Conservation (phyloP, 768 basidiomycete species). For the Gloeostereum incarnatum region DNA sequence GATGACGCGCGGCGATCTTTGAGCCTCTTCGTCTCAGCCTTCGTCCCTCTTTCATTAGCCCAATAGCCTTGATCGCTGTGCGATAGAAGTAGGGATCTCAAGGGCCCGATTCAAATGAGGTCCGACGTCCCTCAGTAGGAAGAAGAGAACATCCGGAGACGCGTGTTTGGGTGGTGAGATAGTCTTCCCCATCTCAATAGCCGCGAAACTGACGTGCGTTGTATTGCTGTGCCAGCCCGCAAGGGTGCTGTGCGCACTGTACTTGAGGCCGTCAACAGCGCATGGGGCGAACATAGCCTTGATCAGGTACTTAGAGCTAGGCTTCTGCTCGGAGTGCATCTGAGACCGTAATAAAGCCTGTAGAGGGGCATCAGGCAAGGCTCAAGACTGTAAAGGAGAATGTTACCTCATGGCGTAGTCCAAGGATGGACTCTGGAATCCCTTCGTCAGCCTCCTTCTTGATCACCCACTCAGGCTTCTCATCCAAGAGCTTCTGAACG, state of each 20-base stretch:
- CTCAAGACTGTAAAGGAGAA: background rate
- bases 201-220: background rate
- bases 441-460: constrained; percentile 8
- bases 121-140: constrained; percentile 11
- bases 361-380: background rate
- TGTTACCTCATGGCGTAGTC: constrained; percentile 8
- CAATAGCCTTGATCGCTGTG: constrained; percentile 12
- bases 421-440: constrained; percentile 2
- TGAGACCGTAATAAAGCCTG: constrained; percentile 1
- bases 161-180: background rate
- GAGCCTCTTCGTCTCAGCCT: constrained; percentile 15
- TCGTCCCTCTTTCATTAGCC: constrained; percentile 9
- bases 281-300: constrained; percentile 4
- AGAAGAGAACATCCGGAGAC: constrained; percentile 13
- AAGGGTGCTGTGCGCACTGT: constrained; percentile 7
- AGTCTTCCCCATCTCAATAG: constrained; percentile 9
- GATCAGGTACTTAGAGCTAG: constrained; percentile 7
- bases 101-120: constrained; percentile 4
- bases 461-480: constrained; percentile 3
- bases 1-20: constrained; percentile 16
- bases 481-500: background rate
- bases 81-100: constrained; percentile 13
- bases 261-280: constrained; percentile 1
- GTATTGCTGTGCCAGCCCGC: constrained; percentile 5
- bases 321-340: constrained; percentile 6